Percentiles rank a stretch among this genome's conserved stretches.
phyloP scores from a whole-genome alignment of 257 asterid species.

The Capsicum baccatum region DNA sequence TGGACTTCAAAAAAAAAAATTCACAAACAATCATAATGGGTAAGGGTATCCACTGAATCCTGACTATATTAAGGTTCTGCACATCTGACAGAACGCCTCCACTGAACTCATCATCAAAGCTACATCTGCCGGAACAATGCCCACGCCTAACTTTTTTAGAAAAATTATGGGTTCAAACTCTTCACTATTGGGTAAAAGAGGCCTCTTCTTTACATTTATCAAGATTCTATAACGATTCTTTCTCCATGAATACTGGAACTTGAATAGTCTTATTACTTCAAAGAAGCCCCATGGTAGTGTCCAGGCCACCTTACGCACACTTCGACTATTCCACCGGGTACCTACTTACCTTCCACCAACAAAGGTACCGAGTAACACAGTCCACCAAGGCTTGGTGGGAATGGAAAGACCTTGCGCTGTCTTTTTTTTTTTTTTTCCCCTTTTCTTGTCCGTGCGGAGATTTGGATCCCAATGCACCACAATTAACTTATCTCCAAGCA shows the following conservation, averaged over 20 bases:
- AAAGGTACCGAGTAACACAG: neutral
- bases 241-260: too few species aligned
- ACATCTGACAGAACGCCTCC: conserved; percentile 1
- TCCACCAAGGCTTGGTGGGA: neutral
- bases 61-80: conserved; percentile 15
- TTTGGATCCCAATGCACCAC: conserved; percentile 12
- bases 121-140: neutral
- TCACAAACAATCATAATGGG: neutral
- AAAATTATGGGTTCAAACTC: too few species aligned
- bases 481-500: neutral
- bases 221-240: too few species aligned
- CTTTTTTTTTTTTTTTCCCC: neutral
- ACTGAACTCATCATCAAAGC: neutral
- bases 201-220: too few species aligned
- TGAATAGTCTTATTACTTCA: too few species aligned
- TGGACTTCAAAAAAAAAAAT: neutral
- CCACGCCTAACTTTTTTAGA: neutral
- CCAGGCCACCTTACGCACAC: neutral
- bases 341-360: neutral
- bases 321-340: neutral
- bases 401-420: neutral
- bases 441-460: neutral
- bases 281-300: neutral
- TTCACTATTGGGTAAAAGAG: too few species aligned
- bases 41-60: neutral